Conservation (phyloP, 2,329 filamentous ascomycete species). For the Lecanosticta acicola region DNA sequence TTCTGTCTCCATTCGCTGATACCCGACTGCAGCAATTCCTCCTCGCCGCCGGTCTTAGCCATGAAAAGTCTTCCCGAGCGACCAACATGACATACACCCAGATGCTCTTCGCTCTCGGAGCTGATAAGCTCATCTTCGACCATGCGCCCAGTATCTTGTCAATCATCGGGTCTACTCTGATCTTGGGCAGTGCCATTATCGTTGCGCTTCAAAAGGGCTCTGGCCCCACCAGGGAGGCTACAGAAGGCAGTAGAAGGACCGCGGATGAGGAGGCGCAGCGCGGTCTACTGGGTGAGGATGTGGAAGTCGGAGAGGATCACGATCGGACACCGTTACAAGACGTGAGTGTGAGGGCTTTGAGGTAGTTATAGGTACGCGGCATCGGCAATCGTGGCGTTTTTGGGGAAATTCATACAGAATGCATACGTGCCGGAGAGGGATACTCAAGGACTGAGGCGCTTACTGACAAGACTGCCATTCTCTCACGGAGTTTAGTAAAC, state of each 20-base stretch:
- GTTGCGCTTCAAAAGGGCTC: constrained; percentile 51
- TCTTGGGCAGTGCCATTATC: constrained; percentile 60
- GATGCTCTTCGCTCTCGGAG: constrained; percentile 62
- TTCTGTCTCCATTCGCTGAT: background rate
- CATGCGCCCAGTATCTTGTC: constrained; percentile 53
- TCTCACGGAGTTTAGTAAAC: too few relatives aligned
- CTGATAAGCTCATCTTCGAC: constrained; percentile 60
- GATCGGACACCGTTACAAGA: constrained; percentile 20
- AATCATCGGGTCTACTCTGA: constrained; percentile 57
- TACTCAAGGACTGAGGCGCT: too few relatives aligned
- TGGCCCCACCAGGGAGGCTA: constrained; percentile 7
- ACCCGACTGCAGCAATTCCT: constrained; percentile 60
- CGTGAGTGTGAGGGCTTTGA: constrained; percentile 20
- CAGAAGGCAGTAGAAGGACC: constrained; percentile 6
- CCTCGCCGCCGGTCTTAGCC: constrained; percentile 69
- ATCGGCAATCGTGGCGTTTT: too few relatives aligned
- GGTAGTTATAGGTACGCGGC: too few relatives aligned
- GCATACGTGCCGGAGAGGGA: too few relatives aligned
- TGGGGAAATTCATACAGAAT: too few relatives aligned
- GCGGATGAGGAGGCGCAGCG: constrained; percentile 25
- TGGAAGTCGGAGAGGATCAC: constrained; percentile 14
- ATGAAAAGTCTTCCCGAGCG: constrained; percentile 59
- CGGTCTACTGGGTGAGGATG: constrained; percentile 17
- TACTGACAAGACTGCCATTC: too few relatives aligned
- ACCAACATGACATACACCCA: constrained; percentile 65